These are phyloP conservation scores for Tolypocladium amazonense DNA, from an alignment of 2,329 filamentous ascomycete species.

Conservation along the genomic window DNA sequence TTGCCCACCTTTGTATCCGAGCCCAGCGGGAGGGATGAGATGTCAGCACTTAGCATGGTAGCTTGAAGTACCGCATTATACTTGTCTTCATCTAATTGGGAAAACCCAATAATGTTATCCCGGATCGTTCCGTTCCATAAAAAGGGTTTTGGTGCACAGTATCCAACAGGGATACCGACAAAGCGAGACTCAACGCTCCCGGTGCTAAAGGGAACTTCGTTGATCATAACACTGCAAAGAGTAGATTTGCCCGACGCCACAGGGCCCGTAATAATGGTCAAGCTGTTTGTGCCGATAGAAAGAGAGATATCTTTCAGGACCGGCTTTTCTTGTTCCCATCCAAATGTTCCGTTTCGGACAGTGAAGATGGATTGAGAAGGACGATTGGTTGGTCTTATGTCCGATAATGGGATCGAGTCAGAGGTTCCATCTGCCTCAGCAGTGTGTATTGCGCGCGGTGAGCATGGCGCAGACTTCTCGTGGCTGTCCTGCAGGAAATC, in stretches of 20 bases:
- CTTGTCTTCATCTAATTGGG: neutral
- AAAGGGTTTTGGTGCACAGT: neutral
- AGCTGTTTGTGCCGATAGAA: neutral
- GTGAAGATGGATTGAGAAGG: neutral
- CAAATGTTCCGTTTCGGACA: neutral
- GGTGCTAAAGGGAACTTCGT: neutral
- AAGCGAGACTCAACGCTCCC: neutral
- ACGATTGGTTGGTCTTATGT: neutral
- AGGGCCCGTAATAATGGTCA: neutral
- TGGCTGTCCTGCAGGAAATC: neutral
- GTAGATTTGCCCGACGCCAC: neutral
- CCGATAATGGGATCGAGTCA: neutral
- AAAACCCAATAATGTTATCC: neutral
- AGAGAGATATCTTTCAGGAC: neutral
- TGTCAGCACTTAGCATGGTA: neutral
- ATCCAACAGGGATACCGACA: neutral
- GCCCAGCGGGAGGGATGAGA: neutral
- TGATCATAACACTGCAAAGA: neutral
- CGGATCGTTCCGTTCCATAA: neutral
- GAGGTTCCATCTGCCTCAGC: neutral
- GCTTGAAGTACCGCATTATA: neutral
- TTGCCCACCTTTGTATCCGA: neutral
- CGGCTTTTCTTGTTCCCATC: neutral
- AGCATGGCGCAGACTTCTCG: too few relatives aligned
- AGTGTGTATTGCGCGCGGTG: neutral